Percentiles rank a stretch among this genome's conserved stretches.
These are phyloP conservation scores for Pseudocercospora fuligena DNA, from an alignment of 2,329 filamentous ascomycete genomes.

Conservation along the genomic window DNA sequence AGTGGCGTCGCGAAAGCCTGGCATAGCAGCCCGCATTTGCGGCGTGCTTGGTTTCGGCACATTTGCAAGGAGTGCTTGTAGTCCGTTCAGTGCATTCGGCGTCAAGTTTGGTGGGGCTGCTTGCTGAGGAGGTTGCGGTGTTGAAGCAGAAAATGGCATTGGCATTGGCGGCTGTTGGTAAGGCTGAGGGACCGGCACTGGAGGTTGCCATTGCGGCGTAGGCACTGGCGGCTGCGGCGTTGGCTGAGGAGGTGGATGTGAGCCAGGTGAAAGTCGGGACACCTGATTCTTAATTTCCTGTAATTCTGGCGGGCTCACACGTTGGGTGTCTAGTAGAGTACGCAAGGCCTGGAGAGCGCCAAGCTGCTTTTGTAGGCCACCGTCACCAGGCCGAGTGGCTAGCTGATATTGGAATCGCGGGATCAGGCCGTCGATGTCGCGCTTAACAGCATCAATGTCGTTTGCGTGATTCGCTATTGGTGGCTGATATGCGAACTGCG, in stretches of 20 bases:
- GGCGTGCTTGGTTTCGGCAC: constrained; percentile 44
- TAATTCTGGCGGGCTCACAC: constrained; percentile 79
- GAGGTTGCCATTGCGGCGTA: constrained; percentile 40
- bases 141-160: constrained; percentile 28
- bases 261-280: constrained; percentile 71
- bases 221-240: constrained; percentile 38
- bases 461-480: constrained; percentile 20
- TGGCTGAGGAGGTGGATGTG: constrained; percentile 38
- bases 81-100: constrained; percentile 39
- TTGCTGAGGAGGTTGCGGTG: constrained; percentile 26
- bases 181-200: constrained; percentile 37
- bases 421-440: constrained; percentile 82
- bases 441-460: constrained; percentile 69
- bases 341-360: constrained; percentile 87
- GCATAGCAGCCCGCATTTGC: constrained; percentile 40
- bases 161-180: constrained; percentile 35
- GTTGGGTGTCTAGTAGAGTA: constrained; percentile 75
- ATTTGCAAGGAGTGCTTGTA: constrained; percentile 42
- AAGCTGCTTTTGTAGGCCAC: constrained; percentile 75
- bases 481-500: constrained; percentile 28
- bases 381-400: constrained; percentile 75
- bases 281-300: constrained; percentile 85
- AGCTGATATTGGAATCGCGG: constrained; percentile 73
- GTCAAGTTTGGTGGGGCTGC: constrained; percentile 33
- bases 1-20: constrained; percentile 36